These are phyloP conservation scores for Saccharum hybrid DNA, from an alignment of 202 grass and related monocot species.

Conservation along the genomic window DNA sequence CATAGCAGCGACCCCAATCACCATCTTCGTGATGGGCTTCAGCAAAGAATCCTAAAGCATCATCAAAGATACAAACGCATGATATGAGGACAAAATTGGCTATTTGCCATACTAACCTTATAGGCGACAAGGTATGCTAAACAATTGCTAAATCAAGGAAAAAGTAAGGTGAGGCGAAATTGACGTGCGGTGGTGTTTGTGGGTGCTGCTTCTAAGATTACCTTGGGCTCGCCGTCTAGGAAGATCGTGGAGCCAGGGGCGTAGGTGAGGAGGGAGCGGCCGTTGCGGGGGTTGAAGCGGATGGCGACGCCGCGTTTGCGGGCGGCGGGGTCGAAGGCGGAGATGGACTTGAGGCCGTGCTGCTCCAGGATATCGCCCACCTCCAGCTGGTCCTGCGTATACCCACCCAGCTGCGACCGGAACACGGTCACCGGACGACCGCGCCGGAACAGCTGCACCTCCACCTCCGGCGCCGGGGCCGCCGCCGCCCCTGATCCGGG, in stretches of 20 bases:
- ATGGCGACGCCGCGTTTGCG: conserved; percentile 69
- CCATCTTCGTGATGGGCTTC: conserved; percentile 88
- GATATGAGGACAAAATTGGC: background rate
- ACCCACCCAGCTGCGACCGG: conserved; percentile 71
- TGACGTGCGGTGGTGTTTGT: background rate
- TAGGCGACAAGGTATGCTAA: background rate
- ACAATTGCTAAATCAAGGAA: background rate
- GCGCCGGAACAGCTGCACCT: conserved; percentile 73
- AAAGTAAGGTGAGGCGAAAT: background rate
- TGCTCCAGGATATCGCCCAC: conserved; percentile 88
- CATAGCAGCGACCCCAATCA: conserved; percentile 58
- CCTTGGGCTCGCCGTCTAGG: conserved; percentile 93
- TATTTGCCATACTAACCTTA: background rate
- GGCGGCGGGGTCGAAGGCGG: conserved; percentile 66
- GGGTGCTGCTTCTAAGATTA: conserved; percentile 20
- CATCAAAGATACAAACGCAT: conserved; percentile 39
- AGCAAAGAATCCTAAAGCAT: conserved; percentile 76
- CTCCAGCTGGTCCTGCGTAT: conserved; percentile 88
- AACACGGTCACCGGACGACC: conserved; percentile 75
- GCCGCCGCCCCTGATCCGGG: conserved; percentile 54
- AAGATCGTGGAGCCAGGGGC: conserved; percentile 59
- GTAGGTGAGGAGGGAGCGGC: conserved; percentile 83
- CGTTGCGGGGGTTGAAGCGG: conserved; percentile 80
- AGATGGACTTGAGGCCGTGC: conserved; percentile 82
- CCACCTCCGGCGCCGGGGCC: conserved; percentile 60